Base-by-base conservation (phyloP, 2,329 filamentous ascomycete species). In the Diplodia sapinea region DNA sequence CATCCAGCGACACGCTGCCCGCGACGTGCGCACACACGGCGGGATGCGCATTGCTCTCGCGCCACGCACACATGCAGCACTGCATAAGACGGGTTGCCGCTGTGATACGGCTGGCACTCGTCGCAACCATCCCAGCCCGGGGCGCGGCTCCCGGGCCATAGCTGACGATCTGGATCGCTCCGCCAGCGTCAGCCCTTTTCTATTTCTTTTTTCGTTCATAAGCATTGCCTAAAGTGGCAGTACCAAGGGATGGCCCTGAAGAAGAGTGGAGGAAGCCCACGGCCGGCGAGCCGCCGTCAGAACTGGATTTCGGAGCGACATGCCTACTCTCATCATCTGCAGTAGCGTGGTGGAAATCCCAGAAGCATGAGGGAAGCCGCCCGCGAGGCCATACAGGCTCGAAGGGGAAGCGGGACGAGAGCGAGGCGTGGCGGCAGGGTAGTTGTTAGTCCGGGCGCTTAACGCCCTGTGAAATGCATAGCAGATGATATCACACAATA, bases 1-100 rank as follows among this genome's bases (percentile, higher is more conserved):
- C 43, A 50, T 36, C 40, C 64, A 57, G n/a, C 52, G 54, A 57
- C 17, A 40, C 52, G 36, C 20, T 50, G 15, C 26, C 29, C 43
- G 40, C 52, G 17, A 40, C 20, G 40, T 20, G 47, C 15, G 36
- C 23, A 20, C 40, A n/a, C 43, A 54, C 65, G 38, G 38, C 65
- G 43, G 36, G 36, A 67, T 49, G 56, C 55, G 47, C 55, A 59
- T 31, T 20, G 36, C 56, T 69, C 57, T 59, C 65, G 65, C 69
- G 62, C 52, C 67, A 67, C 62, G 57, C 67, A 68, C 66, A 67
- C 43, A 54, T 33, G 31, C 69, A 68, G 67, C 70, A 71, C 70
- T 47, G 65, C 67, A 68, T 70, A 67, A 47, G 57, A 68, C 66
- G 66, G 66, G 26, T 51, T 54, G 51, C 54, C 33, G 47, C 36